Conservation (phyloP, 139 green algal species). For the Deuterostichococcus epilithicus region DNA sequence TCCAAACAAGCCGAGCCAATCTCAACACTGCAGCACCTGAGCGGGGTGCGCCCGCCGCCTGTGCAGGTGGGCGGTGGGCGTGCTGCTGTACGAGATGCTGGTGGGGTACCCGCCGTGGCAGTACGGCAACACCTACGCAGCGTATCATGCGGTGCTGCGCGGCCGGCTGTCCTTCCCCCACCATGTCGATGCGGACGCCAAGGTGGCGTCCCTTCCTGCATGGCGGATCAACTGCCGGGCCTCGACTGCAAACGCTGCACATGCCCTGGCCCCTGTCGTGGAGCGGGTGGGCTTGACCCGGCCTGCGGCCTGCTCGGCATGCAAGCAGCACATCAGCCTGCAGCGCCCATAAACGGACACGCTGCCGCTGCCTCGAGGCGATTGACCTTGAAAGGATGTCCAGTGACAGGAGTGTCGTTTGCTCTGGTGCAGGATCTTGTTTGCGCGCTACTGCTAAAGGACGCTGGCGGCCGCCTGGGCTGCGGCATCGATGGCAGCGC, state of each 20-base stretch:
- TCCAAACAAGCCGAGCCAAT: no score
- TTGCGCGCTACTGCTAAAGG: neutral
- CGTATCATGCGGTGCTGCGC: neutral
- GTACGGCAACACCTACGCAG: neutral
- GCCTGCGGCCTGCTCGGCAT: no score
- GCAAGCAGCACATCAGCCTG: no score
- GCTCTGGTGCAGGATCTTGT: neutral
- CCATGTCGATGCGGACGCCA: neutral
- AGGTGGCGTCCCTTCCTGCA: neutral
- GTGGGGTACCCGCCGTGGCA: neutral
- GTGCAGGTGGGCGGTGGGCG: neutral
- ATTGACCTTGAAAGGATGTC: no score
- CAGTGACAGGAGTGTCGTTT: no score
- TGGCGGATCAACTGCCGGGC: no score
- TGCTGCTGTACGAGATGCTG: neutral
- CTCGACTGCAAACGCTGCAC: no score
- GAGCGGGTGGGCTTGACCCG: no score
- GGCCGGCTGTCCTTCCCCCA: neutral
- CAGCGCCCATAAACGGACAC: no score
- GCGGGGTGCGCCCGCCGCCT: neutral
- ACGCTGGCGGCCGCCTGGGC: neutral
- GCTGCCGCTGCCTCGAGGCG: no score
- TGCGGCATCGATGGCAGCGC: neutral
- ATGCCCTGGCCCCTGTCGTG: no score
- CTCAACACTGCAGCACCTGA: neutral